Conservation (phyloP, 2,329 filamentous ascomycete species). For the Paecilomyces niveus region DNA sequence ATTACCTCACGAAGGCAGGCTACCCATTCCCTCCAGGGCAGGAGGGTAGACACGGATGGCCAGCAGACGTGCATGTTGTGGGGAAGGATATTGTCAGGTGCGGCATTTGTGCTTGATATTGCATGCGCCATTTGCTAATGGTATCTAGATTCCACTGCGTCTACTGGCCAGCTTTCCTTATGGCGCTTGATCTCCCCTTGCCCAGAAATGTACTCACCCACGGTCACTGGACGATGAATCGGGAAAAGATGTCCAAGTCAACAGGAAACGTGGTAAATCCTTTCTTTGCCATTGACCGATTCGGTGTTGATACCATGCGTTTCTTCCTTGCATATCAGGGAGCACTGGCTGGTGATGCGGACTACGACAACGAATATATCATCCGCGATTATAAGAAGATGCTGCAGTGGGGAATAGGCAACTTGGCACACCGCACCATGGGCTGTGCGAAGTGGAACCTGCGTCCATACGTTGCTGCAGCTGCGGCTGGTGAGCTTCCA, state of each 20-base stretch:
- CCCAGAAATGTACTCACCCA: conserved; percentile 79
- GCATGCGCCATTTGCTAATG: conserved; percentile 4
- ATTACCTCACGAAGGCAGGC: conserved; percentile 82
- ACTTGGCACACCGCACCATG: conserved; percentile 65
- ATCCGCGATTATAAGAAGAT: conserved; percentile 71
- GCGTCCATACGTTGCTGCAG: conserved; percentile 47
- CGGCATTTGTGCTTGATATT: conserved; percentile 5
- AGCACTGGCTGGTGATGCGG: conserved; percentile 66
- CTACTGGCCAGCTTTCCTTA: conserved; percentile 95
- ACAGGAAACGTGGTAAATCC: conserved; percentile 93
- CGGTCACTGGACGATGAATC: conserved; percentile 90
- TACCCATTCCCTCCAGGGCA: conserved; percentile 66
- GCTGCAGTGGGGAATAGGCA: conserved; percentile 71
- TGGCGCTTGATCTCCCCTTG: conserved; percentile 74
- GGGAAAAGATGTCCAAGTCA: conserved; percentile 94
- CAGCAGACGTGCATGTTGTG: conserved; percentile 83
- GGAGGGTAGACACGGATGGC: conserved; percentile 65
- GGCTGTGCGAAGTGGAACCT: conserved; percentile 64
- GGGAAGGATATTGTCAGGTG: conserved; percentile 89
- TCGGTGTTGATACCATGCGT: conserved; percentile 78
- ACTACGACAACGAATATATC: conserved; percentile 76
- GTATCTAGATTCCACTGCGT: conserved; percentile 71
- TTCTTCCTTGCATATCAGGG: conserved; percentile 83
- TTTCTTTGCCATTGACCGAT: conserved; percentile 82
- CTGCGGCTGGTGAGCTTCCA: conserved; percentile 20